Evolutionary conservation across 2,329 filamentous ascomycete species (phyloP), one percentile per base, ranked within the genome.

Genomic region (Paecilomyces sp.): DNA sequence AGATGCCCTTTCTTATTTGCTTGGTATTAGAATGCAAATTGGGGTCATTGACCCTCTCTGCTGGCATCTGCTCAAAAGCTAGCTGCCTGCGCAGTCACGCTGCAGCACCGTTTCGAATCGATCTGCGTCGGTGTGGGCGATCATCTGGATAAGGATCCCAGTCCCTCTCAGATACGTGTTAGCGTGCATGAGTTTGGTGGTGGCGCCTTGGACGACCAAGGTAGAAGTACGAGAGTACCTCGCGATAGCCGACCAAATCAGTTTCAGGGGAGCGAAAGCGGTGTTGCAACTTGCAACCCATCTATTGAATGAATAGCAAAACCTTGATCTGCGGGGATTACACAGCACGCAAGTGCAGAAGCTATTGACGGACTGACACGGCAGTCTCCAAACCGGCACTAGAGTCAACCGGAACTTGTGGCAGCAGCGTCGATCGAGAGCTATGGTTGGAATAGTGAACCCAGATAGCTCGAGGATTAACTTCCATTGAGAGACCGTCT

Each of bases 251-350:
- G 41, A 18, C 18, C n/a, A 22, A 15, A 15, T 18, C n/a, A 2
- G 41, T 15, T 47, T 47, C 41, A 47, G 41, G 41, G 41, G 41
- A 47, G 7, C 41, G 18, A 47, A 47, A 18, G 41, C 41, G 15
- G 41, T 18, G 41, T 47, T 18, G 41, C 41, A 47, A 47, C 41
- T 47, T 18, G 41, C 41, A 47, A 47, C 41, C 13, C 36, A 41
- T 41, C 13, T 15, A 41, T 41, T 33, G 13, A n/a, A 47, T 22
- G 41, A 22, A 47, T 47, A n/a, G 41, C 41, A 47, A 47, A 53
- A 53, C 51, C 51, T 53, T 53, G 51, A 53, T 25, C 51, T 53
- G 51, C 51, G 51, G 51, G 51, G 51, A 53, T 53, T 53, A 25
- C 18, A 30, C 51, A 53, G 51, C 24, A 53, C 28, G 51, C 51